Evolutionary conservation across 2,329 filamentous ascomycete species (phyloP).

Genomic region (Hypoxylon rubiginosum): DNA sequence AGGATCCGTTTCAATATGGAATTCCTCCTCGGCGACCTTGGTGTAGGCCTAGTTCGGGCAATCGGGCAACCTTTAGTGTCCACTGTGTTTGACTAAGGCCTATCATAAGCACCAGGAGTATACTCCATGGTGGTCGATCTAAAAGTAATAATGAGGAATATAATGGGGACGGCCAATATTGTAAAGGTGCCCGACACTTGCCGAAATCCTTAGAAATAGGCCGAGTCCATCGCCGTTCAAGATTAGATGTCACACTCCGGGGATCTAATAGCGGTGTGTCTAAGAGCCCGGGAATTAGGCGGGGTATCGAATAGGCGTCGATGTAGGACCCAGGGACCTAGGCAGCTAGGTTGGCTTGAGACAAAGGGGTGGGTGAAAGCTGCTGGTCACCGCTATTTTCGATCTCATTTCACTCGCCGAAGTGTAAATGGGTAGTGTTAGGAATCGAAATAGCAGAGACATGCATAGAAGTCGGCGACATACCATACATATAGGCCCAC

Average conservation of each 20-base stretch:
- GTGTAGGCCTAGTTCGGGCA: background rate
- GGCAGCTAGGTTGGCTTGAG: too few relatives aligned
- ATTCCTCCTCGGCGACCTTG: background rate
- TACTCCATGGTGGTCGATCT: background rate
- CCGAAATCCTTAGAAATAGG: slow-evolving; percentile 10
- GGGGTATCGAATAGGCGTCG: background rate
- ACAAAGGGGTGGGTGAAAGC: too few relatives aligned
- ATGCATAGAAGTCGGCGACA: slow-evolving; percentile 13
- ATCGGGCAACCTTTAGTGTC: slow-evolving; percentile 18
- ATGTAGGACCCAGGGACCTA: background rate
- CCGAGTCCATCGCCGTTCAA: slow-evolving; percentile 23
- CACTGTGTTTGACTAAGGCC: background rate
- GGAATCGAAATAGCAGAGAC: background rate
- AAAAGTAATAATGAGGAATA: background rate
- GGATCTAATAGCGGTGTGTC: background rate
- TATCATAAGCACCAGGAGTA: background rate
- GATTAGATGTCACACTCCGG: background rate
- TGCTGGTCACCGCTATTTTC: too few relatives aligned
- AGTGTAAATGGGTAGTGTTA: background rate
- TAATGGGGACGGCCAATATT: slow-evolving; percentile 6
- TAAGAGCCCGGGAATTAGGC: background rate
- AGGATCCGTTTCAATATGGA: background rate
- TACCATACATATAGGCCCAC: slow-evolving; percentile 1
- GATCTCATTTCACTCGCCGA: too few relatives aligned
- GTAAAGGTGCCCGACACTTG: slow-evolving; percentile 5